Evolutionary conservation across 495 filamentous ascomycete species (phyloP).

Genomic region (Hyaloscypha hepaticicola): DNA sequence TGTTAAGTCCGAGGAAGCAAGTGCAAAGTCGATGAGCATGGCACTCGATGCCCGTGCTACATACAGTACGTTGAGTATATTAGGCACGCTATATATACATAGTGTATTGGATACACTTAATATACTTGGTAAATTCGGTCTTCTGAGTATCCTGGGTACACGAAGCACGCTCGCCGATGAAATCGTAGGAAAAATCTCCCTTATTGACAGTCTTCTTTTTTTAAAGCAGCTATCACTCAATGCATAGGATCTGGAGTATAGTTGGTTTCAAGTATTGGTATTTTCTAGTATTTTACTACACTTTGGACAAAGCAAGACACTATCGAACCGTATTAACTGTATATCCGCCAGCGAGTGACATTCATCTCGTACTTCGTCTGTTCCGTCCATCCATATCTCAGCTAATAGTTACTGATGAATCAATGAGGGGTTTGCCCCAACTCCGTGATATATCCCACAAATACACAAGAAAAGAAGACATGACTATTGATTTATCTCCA

Average conservation of each 20-base stretch:
- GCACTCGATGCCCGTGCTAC: too few species aligned
- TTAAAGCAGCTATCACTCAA: neutral
- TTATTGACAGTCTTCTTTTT: too few species aligned
- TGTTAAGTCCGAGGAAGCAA: too few species aligned
- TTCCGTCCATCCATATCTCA: neutral
- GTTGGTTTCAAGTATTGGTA: neutral
- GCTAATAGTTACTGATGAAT: neutral
- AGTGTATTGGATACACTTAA: too few species aligned
- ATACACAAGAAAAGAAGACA: slow-evolving; percentile 20
- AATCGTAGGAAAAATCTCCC: too few species aligned
- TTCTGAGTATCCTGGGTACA: too few species aligned
- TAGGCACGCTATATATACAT: too few species aligned
- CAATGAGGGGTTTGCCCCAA: slow-evolving; percentile 1
- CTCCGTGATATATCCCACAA: slow-evolving; percentile 23
- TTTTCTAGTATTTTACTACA: neutral
- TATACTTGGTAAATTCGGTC: too few species aligned
- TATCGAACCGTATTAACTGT: neutral
- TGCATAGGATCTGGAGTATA: neutral
- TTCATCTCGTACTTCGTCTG: slow-evolving; percentile 5
- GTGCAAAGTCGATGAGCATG: too few species aligned
- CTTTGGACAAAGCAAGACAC: neutral
- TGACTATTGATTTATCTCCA: slow-evolving; percentile 19
- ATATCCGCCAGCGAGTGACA: slow-evolving; percentile 16
- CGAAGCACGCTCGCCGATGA: too few species aligned
- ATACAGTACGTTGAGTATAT: too few species aligned